Evolutionary conservation across 495 filamentous ascomycete species (phyloP), one percentile per base, ranked within the genome.

Genomic region (Penicillium canescens): DNA sequence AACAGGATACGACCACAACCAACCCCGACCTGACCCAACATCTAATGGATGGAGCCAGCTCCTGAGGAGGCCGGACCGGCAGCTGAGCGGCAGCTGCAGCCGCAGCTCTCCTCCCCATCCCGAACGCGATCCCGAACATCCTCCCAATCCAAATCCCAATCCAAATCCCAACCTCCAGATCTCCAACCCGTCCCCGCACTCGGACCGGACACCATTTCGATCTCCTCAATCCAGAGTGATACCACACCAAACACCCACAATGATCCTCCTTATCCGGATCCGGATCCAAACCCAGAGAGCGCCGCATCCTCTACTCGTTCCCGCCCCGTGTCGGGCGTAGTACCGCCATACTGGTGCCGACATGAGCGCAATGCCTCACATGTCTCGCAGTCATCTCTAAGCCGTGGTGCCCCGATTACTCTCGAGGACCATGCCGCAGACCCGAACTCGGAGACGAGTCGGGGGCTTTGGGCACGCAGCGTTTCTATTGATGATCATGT

Each of bases 371-470:
- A 69, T 51, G 41, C 60, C 2, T 78, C 76, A 16, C 72, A 70
- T 18, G 65, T 69, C 21, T 81, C 78, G 10, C 76, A 78, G 39
- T 65, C 57, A 16, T 81, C 78, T 0, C 39, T 78, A 16, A 71
- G 68, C 6, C 69, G 60, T 6, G 54, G 51, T 3, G 55, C 74
- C 14, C 73, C 72, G 4, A 91, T 91, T 57, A 81, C 74, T 0
- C 73, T 91, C 5, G 86, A 90, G 61, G 87, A 91, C 60, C 85
- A 90, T 59, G 88, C 86, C 14, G 81, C 83, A 40, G 84, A 84
- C 44, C 77, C 77, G 12, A 51, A 77, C 34, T 81, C 77, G 24
- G 83, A 85, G 61, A 79, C 81, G 6, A 82, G 75, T 55, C 80
- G 79, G 13, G 81, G 82, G 3, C 70, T 88, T 26, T 91, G 87